phyloP scores from a whole-genome alignment of 345 rosid species.

The Atalantia buxifolia region DNA sequence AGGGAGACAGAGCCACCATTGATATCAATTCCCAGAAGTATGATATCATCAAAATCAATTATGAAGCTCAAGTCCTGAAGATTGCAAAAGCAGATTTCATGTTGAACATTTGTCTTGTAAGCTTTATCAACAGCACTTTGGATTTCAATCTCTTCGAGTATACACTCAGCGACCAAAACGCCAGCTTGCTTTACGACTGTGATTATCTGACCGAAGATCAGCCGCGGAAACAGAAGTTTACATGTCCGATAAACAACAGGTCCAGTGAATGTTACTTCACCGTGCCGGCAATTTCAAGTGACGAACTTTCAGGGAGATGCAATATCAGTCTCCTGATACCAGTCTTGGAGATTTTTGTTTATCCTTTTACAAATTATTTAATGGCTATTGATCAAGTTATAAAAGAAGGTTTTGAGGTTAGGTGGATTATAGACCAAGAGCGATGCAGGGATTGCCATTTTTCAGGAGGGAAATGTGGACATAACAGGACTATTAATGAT shows the following conservation, averaged over 20 bases:
- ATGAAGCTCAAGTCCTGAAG: background rate
- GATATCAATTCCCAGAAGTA: background rate
- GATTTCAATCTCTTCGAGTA: background rate
- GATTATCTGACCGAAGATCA: background rate
- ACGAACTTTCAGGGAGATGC: background rate
- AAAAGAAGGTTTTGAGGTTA: constrained; percentile 23
- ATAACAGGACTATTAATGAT: background rate
- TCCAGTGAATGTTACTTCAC: background rate
- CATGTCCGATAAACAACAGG: background rate
- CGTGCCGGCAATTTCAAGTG: background rate
- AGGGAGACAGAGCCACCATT: background rate
- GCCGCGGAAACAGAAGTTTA: background rate
- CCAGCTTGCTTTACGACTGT: constrained; percentile 10
- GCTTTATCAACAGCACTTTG: background rate
- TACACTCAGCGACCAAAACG: background rate
- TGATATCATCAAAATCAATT: background rate
- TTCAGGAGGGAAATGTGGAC: constrained; percentile 26
- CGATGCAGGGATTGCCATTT: background rate
- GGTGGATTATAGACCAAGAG: constrained; percentile 9
- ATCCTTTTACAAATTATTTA: background rate
- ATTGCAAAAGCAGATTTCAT: constrained; percentile 4
- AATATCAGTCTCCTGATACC: background rate
- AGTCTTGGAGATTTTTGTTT: too few relatives aligned
- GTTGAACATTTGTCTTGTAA: background rate
- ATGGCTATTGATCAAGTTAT: background rate